phyloP scores from a whole-genome alignment of 176 grass and related monocot genomes.

The Elaeis guineensis region DNA sequence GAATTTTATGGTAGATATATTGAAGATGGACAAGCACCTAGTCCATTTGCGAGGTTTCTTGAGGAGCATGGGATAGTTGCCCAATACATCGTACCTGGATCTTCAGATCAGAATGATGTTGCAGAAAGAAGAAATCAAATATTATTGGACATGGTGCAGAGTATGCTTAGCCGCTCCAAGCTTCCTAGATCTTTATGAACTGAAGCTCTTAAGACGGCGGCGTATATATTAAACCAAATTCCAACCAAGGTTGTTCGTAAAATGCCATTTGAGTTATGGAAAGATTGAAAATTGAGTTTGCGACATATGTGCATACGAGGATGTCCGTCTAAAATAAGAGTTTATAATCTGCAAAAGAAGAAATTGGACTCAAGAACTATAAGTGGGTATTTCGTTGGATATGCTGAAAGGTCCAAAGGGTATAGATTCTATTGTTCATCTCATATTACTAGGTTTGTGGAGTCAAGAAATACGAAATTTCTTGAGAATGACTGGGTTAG shows the following conservation, averaged over 20 bases:
- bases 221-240: not conserved
- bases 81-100: not conserved
- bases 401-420: too few species aligned
- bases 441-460: too few species aligned
- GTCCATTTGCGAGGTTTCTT: not conserved
- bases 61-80: not conserved
- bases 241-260: not conserved
- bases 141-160: not conserved
- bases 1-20: slow-evolving; percentile 6
- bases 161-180: not conserved
- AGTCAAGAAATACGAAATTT: too few species aligned
- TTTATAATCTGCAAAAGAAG: slow-evolving; percentile 1
- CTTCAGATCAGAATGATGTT: not conserved
- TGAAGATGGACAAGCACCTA: not conserved
- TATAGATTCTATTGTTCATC: too few species aligned
- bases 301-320: not conserved
- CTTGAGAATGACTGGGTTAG: too few species aligned
- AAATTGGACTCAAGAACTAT: not conserved
- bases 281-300: not conserved
- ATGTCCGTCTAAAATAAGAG: not conserved
- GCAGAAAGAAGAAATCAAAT: slow-evolving; percentile 5
- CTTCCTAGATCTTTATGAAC: slow-evolving; percentile 5
- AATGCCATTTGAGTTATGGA: slow-evolving; percentile 14
- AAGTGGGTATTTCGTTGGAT: too few species aligned
- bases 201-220: slow-evolving; percentile 6